Evolutionary conservation across 768 basidiomycete species (phyloP).

Genomic region (Polyporus arcularius): DNA sequence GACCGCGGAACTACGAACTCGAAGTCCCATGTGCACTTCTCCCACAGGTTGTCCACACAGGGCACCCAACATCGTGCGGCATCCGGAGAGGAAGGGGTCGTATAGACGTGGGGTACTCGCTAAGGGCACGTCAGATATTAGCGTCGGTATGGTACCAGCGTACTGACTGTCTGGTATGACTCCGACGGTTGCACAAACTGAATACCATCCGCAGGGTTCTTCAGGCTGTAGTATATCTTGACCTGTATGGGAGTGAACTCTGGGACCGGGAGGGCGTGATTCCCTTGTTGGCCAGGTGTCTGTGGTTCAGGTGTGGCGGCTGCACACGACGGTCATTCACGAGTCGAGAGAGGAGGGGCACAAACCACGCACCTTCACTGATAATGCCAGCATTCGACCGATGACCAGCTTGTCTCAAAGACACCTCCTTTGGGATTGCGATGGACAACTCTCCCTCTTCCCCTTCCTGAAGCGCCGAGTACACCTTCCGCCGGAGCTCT

Average conservation of each 20-base stretch:
- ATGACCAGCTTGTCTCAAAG: slow-evolving; percentile 60
- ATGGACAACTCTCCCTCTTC: slow-evolving; percentile 96
- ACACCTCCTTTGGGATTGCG: slow-evolving; percentile 74
- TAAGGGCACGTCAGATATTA: slow-evolving; percentile 31
- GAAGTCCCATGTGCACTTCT: slow-evolving; percentile 98
- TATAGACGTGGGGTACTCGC: slow-evolving; percentile 94
- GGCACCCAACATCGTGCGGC: slow-evolving; percentile 99
- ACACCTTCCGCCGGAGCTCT: slow-evolving; percentile 90
- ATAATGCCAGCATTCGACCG: slow-evolving; percentile 41
- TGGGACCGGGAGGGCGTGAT: slow-evolving; percentile 39
- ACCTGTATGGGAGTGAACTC: slow-evolving; percentile 80
- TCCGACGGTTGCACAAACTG: slow-evolving; percentile 84
- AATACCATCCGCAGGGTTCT: slow-evolving; percentile 81
- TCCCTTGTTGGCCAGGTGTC: slow-evolving; percentile 50
- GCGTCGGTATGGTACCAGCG: background rate
- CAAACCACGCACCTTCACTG: slow-evolving; percentile 54
- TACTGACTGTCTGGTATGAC: slow-evolving; percentile 79
- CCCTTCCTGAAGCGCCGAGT: slow-evolving; percentile 85
- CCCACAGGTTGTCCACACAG: slow-evolving; percentile 92
- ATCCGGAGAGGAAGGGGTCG: slow-evolving; percentile 84
- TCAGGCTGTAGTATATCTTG: slow-evolving; percentile 78
- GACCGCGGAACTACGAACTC: slow-evolving; percentile 91
- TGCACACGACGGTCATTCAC: slow-evolving; percentile 9
- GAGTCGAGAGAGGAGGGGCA: background rate
- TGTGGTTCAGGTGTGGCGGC: slow-evolving; percentile 85